Evolutionary conservation across 2,329 filamentous ascomycete genomes (phyloP).

Genomic region (Penicillium sp.): DNA sequence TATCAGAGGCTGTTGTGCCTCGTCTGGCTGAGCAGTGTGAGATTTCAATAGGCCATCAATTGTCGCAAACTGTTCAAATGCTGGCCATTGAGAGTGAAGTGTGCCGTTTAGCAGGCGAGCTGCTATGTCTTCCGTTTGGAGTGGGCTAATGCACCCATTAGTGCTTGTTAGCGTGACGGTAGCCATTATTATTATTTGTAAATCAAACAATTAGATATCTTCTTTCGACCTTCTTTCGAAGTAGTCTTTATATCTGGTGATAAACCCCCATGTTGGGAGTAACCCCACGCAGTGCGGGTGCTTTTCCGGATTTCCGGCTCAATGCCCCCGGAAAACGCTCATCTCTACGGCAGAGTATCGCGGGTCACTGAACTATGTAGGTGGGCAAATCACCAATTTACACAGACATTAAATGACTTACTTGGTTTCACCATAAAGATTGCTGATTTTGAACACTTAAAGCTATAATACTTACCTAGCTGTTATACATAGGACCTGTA

Average conservation of each 20-base stretch:
- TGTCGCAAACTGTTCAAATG: slow-evolving; percentile 20
- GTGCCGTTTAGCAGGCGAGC: slow-evolving; percentile 23
- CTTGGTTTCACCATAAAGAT: no score
- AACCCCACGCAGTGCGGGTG: slow-evolving; percentile 8
- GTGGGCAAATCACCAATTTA: no score
- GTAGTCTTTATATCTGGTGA: slow-evolving; percentile 6
- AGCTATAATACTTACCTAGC: no score
- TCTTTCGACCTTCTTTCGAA: background rate
- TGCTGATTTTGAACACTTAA: no score
- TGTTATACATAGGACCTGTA: no score
- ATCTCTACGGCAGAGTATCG: no score
- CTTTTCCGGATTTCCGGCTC: slow-evolving; percentile 16
- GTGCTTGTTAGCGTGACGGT: slow-evolving; percentile 11
- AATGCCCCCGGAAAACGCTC: slow-evolving; percentile 4
- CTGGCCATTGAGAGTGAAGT: slow-evolving; percentile 22
- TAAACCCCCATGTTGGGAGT: slow-evolving; percentile 1
- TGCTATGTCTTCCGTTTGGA: slow-evolving; percentile 19
- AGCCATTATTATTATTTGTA: slow-evolving; percentile 4
- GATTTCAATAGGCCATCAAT: slow-evolving; percentile 23
- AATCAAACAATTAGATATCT: background rate
- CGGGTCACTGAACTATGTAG: no score
- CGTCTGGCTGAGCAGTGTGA: slow-evolving; percentile 20
- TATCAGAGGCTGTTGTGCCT: slow-evolving; percentile 15
- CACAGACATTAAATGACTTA: no score
- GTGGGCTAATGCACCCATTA: slow-evolving; percentile 6